Base-by-base conservation (phyloP, 1,284 basidiomycete species). In the Testicularia cyperi region DNA sequence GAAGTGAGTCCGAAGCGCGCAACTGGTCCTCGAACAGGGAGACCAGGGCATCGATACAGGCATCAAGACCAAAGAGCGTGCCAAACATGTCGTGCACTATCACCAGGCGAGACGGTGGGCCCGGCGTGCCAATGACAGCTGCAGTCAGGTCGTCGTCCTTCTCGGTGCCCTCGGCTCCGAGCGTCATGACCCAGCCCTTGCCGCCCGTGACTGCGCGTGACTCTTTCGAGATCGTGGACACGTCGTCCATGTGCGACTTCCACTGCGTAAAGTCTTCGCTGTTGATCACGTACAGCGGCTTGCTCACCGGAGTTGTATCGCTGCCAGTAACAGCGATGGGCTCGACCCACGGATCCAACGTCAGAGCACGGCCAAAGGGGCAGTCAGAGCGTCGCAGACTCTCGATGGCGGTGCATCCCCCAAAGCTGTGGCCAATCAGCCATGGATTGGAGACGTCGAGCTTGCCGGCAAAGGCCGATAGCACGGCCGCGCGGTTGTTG, bases 51-150 rank as follows among this genome's bases (percentile, higher is more conserved):
- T 52, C 48, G 14, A 61, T 68, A 8, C 65, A 69, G 1, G 47
- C 53, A 9, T 25, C 26, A 18, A 72, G 55, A 4, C 47, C 35
- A 23, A 72, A 72, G 9, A 70, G 60, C 9, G 69, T 72, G 16
- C 69, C 69, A 20, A 72, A 65, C 45, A 72, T 67, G 44, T 72
- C 69, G 44, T 72, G 69, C 1, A 72, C 69, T 8, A 72, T 44
- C 25, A 68, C 56, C 2, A 69, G 38, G 16, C 54, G 44, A 5
- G 35, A 43, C 3, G 48, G 42, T 25, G 53, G 58, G 16, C 23
- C 33, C 4, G 26, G 42, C 6, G 23, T n/a, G n/a, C n/a, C n/a
- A 4, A 39, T 22, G 13, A 36, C 39, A n/a, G 39, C 24, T 5
- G 40, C 23, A 6, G 29, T 31, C 1, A 34, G 23, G 7, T 30